These are phyloP conservation scores for Bacidia rubella DNA, from an alignment of 495 filamentous ascomycete genomes.

Conservation along the genomic window DNA sequence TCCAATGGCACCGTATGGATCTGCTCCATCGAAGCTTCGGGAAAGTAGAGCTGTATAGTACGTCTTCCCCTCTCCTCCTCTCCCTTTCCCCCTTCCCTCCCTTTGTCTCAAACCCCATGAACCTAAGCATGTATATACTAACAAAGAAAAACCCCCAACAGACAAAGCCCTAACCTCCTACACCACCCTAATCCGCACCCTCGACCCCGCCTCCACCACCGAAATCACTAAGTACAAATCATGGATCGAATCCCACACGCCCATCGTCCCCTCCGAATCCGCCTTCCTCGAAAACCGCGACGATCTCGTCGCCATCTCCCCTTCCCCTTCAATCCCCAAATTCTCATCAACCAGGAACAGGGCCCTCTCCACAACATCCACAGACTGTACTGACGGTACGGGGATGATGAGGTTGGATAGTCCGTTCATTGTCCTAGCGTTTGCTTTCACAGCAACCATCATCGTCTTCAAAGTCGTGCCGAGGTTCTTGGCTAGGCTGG, in stretches of 20 bases:
- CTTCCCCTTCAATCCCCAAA: conserved; percentile 8
- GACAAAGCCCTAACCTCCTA: conserved; percentile 60
- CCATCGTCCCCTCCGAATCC: conserved; percentile 52
- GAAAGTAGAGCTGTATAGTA: conserved; percentile 79
- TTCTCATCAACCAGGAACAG: background rate
- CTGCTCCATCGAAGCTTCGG: conserved; percentile 55
- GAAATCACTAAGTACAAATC: conserved; percentile 50
- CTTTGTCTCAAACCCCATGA: too few species aligned
- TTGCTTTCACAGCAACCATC: conserved; percentile 43
- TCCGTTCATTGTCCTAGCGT: conserved; percentile 39
- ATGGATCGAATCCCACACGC: conserved; percentile 49
- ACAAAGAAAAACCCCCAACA: too few species aligned
- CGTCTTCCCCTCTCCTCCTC: conserved; percentile 19
- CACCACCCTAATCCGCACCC: conserved; percentile 41
- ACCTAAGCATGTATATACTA: too few species aligned
- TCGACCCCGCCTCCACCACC: conserved; percentile 39
- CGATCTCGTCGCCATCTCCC: conserved; percentile 50
- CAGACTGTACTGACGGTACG: background rate
- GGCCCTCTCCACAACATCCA: background rate
- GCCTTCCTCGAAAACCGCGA: conserved; percentile 50
- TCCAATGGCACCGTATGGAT: conserved; percentile 59
- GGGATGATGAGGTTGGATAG: conserved; percentile 16
- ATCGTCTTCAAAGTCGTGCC: conserved; percentile 42
- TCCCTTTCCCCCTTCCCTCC: background rate
- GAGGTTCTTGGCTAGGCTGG: conserved; percentile 16